Base-by-base conservation (phyloP, 805 yeast species). In the Teunomyces kruisii region DNA sequence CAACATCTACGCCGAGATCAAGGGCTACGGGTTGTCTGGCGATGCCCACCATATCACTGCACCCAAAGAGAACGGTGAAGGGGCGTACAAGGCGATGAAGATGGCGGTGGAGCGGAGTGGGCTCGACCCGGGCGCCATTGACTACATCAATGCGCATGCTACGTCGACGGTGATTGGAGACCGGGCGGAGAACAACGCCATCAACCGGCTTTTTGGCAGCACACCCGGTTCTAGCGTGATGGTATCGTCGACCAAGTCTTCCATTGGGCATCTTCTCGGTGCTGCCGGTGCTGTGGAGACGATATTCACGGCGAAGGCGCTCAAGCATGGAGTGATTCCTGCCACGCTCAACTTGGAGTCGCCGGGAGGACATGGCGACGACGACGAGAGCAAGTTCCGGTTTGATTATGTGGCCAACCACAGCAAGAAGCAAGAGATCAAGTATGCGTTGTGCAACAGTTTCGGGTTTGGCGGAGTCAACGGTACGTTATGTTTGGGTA, bases 401-500 rank as follows among this genome's bases (percentile, higher is more conserved):
- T 67, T 70, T 44, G 83, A 86, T 58, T 86, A 84, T 54, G 83
- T 85, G 6, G 75, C 79, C 1, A 67, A 78, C 28, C 50, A 56
- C 9, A 72, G 86, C 8, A 57, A 68, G 36, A 41, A 53, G 10
- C 70, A 62, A 17, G 55, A 62, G 2, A 59, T 86, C 3, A 56
- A 75, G 3, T 74, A 78, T 51, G 97, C 92, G 0, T 49, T 94
- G 54, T 80, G 89, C 39, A 94, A 94, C 58, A 88, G 97, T 55
- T 92, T 95, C 67, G 99, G 99, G 0, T 94, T 94, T 68, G 99
- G 99, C 6, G 99, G 99, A 7, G 88, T 95, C 4, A 94, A 94
- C 63, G 84, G 95, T 6, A 77, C 95, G 2, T 57, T 94, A 2
- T 74, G 83, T 36, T 78, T 84, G 42, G 32, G 22, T 3, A 19